phyloP scores from a whole-genome alignment of 1,284 basidiomycete genomes.

The Austroboletus olivaceoglutinosus region DNA sequence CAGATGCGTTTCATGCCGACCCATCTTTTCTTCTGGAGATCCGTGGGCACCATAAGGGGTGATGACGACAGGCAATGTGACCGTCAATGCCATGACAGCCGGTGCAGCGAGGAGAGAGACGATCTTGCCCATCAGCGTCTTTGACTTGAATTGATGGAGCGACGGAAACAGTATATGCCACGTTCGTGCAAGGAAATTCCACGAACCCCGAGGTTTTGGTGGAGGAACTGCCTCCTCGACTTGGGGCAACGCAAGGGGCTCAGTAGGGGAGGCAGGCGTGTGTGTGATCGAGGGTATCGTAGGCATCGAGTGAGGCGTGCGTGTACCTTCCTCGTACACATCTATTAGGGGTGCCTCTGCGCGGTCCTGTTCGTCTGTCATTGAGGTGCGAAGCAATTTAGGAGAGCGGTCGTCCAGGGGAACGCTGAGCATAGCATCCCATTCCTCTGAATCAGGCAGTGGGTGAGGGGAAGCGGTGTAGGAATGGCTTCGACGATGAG shows the following conservation, averaged over 20 bases:
- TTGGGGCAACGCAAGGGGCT: slow-evolving; percentile 39
- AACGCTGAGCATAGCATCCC: slow-evolving; percentile 48
- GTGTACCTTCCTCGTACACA: slow-evolving; percentile 15
- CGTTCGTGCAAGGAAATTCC: slow-evolving; percentile 40
- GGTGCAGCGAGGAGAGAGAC: slow-evolving; percentile 83
- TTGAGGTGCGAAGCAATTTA: slow-evolving; percentile 30
- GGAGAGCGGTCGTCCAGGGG: slow-evolving; percentile 49
- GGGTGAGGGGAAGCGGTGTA: slow-evolving; percentile 35
- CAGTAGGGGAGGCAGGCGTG: slow-evolving; percentile 54
- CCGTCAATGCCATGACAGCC: slow-evolving; percentile 80
- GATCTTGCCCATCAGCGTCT: slow-evolving; percentile 71
- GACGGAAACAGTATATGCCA: slow-evolving; percentile 83
- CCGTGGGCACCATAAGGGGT: slow-evolving; percentile 49
- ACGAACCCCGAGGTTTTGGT: slow-evolving; percentile 43
- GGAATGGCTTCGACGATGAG: slow-evolving; percentile 27
- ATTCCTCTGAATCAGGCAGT: slow-evolving; percentile 41
- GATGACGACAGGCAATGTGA: slow-evolving; percentile 90
- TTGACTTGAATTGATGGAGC: slow-evolving; percentile 70
- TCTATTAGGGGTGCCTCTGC: slow-evolving; percentile 11
- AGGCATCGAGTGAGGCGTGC: slow-evolving; percentile 22
- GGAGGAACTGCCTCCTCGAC: slow-evolving; percentile 41
- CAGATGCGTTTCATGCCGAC: slow-evolving; percentile 35
- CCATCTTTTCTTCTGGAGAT: slow-evolving; percentile 46
- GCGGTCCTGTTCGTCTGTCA: slow-evolving; percentile 21
- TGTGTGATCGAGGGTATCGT: slow-evolving; percentile 54